Evolutionary conservation across 1,284 basidiomycete genomes (phyloP).

Genomic region (Boletus semigastroideus): DNA sequence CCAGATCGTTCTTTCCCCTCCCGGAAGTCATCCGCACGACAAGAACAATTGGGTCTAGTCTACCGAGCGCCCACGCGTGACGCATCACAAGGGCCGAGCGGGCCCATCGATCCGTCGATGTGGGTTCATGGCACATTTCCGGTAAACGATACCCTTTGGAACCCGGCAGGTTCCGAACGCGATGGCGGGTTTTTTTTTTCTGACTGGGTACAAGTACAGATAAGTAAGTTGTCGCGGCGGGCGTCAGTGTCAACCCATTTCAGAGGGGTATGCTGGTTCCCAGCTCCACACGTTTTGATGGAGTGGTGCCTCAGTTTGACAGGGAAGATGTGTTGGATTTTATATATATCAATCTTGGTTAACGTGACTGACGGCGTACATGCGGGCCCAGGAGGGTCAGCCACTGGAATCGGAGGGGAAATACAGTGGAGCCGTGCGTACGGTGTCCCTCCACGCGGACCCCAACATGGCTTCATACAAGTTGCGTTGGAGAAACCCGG

Average conservation of each 20-base stretch:
- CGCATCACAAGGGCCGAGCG: neutral
- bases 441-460: neutral
- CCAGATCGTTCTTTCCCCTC: neutral
- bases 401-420: constrained; percentile 2
- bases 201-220: neutral
- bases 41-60: too few relatives aligned
- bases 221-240: neutral
- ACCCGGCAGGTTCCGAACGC: constrained; percentile 1
- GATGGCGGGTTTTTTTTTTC: neutral
- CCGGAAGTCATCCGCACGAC: neutral
- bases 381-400: neutral
- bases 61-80: neutral
- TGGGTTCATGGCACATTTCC: neutral
- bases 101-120: neutral
- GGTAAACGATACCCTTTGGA: neutral
- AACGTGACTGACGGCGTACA: constrained; percentile 19
- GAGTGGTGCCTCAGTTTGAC: constrained; percentile 2
- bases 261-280: neutral
- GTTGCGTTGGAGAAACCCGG: neutral
- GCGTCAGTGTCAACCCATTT: constrained; percentile 1
- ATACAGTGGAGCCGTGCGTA: constrained; percentile 3
- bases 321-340: neutral
- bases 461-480: neutral
- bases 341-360: constrained; percentile 1
- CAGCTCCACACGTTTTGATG: neutral